Conservation (phyloP, 768 basidiomycete genomes). For the Leccinum broughii region DNA sequence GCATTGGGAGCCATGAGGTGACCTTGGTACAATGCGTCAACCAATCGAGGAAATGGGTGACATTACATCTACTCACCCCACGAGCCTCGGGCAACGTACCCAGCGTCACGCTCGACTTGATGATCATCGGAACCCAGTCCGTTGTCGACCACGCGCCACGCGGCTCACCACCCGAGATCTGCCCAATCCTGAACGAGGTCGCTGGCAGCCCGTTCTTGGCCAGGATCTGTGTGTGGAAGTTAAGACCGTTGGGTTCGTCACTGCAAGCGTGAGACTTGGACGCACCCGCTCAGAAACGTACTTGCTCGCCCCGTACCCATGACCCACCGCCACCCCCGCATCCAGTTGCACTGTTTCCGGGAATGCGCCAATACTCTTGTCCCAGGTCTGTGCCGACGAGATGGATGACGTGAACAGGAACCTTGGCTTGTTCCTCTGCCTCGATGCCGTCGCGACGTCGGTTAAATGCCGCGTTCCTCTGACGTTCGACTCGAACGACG, state of each 20-base stretch:
- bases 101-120: slow-evolving; percentile 35
- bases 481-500: slow-evolving; percentile 52
- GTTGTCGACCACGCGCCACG: slow-evolving; percentile 40
- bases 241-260: neutral
- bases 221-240: slow-evolving; percentile 25
- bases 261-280: neutral
- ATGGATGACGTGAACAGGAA: slow-evolving; percentile 45
- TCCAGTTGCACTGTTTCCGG: slow-evolving; percentile 35
- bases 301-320: slow-evolving; percentile 40
- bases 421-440: slow-evolving; percentile 26
- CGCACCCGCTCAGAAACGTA: slow-evolving; percentile 24
- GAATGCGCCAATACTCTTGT: slow-evolving; percentile 18
- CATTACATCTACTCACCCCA: slow-evolving; percentile 23
- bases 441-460: slow-evolving; percentile 31
- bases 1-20: slow-evolving; percentile 33
- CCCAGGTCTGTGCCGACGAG: slow-evolving; percentile 26
- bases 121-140: slow-evolving; percentile 39
- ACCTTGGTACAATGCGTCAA: slow-evolving; percentile 14
- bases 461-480: slow-evolving; percentile 38
- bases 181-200: slow-evolving; percentile 38
- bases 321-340: slow-evolving; percentile 31
- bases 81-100: slow-evolving; percentile 32
- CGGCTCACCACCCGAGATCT: slow-evolving; percentile 34
- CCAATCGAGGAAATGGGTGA: neutral
- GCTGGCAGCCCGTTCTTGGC: slow-evolving; percentile 33